Evolutionary conservation across 441 rosid species (phyloP).

Genomic region (Pelargonium australe): DNA sequence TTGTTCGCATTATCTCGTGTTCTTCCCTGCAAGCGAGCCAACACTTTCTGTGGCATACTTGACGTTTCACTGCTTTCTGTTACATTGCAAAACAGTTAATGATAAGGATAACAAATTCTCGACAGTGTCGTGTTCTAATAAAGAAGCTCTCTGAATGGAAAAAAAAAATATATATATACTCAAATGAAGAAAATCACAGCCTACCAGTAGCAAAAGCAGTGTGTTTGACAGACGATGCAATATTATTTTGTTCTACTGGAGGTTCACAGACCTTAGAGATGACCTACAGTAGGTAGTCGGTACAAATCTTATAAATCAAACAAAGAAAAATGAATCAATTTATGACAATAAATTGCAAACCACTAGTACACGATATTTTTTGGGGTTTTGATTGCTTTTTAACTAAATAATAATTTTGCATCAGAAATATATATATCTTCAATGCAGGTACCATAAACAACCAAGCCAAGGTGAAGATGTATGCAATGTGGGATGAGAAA

Average conservation of each 20-base stretch:
- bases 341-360: background rate
- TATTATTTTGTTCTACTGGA: conserved; percentile 20
- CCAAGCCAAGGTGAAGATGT: too few species aligned
- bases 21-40: conserved; percentile 30
- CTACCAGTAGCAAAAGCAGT: conserved; percentile 34
- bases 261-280: conserved; percentile 44
- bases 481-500: too few species aligned
- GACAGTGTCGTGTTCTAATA: background rate
- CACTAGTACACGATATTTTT: background rate
- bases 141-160: background rate
- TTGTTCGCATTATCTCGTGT: conserved; percentile 39
- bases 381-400: too few species aligned
- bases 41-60: conserved; percentile 20
- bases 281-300: conserved; percentile 38
- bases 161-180: background rate
- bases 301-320: conserved; percentile 1
- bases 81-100: background rate
- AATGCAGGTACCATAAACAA: too few species aligned
- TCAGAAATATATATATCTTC: too few species aligned
- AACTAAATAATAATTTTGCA: too few species aligned
- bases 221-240: conserved; percentile 24
- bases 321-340: background rate
- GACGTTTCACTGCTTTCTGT: conserved; percentile 34
- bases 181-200: conserved; percentile 4
- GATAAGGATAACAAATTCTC: background rate